Conservation (phyloP, 371 early-diverging fungal genomes). For the Fennellomyces sp. region DNA sequence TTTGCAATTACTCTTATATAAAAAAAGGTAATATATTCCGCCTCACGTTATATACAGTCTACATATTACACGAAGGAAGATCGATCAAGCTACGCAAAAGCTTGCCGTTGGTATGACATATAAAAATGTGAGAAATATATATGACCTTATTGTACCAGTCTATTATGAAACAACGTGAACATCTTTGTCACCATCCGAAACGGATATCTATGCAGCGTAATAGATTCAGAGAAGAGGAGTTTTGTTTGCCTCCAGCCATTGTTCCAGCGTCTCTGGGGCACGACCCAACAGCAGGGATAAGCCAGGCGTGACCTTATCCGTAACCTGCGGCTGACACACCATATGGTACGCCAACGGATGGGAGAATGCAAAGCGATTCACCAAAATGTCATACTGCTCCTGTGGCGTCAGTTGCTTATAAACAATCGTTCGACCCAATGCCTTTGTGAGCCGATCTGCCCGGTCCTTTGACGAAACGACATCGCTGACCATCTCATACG, state of each 20-base stretch:
- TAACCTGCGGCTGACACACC: neutral
- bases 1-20: too few species aligned
- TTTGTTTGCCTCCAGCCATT: conserved; percentile 6
- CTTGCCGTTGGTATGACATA: too few species aligned
- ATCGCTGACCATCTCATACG: conserved; percentile 19
- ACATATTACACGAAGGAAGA: too few species aligned
- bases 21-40: too few species aligned
- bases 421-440: conserved; percentile 8
- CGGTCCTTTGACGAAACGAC: conserved; percentile 5
- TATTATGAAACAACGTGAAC: too few species aligned
- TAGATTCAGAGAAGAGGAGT: neutral
- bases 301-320: neutral
- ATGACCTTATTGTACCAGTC: too few species aligned
- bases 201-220: too few species aligned
- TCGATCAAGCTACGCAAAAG: too few species aligned
- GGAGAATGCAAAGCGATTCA: neutral
- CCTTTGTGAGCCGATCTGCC: conserved; percentile 10
- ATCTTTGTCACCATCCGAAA: too few species aligned
- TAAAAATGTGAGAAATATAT: too few species aligned
- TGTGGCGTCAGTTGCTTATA: conserved; percentile 7
- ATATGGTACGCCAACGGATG: neutral
- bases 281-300: conserved; percentile 15
- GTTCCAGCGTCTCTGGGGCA: conserved; percentile 14
- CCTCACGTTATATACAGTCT: too few species aligned
- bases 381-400: conserved; percentile 7